phyloP scores from a whole-genome alignment of 163 green algal species.

The Chlamydomonas reinhardtii region DNA sequence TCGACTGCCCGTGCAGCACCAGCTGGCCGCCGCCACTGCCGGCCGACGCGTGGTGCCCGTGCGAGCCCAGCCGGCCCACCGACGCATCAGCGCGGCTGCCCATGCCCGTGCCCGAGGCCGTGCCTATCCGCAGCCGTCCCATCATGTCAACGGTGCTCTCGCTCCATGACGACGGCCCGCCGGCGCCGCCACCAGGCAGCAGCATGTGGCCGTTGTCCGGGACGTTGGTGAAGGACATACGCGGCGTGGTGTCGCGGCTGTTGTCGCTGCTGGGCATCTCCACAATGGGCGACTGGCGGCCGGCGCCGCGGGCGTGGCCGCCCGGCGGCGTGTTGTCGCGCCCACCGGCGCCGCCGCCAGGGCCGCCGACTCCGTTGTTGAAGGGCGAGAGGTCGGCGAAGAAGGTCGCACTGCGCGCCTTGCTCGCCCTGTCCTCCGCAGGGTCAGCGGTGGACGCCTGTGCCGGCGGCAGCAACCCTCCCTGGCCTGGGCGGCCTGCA shows the following conservation, averaged over 20 bases:
- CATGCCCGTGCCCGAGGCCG: too few relatives aligned
- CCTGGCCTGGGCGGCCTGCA: too few relatives aligned
- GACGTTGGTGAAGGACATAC: constrained; percentile 15
- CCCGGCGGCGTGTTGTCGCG: background rate
- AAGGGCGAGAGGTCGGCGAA: constrained; percentile 50
- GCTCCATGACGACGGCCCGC: too few relatives aligned
- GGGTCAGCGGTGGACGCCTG: too few relatives aligned
- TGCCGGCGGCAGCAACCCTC: too few relatives aligned
- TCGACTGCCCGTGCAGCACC: too few relatives aligned
- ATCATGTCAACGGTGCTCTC: too few relatives aligned
- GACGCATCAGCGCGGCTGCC: background rate
- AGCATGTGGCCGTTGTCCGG: background rate
- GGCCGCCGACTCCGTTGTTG: background rate
- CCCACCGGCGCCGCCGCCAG: background rate
- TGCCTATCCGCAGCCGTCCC: background rate
- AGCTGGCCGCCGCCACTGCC: too few relatives aligned
- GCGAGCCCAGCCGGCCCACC: background rate
- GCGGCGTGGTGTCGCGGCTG: constrained; percentile 22
- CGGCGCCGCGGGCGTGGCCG: background rate
- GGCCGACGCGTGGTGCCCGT: background rate
- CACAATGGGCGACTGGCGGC: constrained; percentile 10
- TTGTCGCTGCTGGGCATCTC: constrained; percentile 39
- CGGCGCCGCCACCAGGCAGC: too few relatives aligned
- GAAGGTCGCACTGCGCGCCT: background rate
- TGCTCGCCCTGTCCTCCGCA: too few relatives aligned